These are phyloP conservation scores for Perkinsus chesapeaki DNA, from an alignment of 169 alveolate genomes.

Conservation along the genomic window DNA sequence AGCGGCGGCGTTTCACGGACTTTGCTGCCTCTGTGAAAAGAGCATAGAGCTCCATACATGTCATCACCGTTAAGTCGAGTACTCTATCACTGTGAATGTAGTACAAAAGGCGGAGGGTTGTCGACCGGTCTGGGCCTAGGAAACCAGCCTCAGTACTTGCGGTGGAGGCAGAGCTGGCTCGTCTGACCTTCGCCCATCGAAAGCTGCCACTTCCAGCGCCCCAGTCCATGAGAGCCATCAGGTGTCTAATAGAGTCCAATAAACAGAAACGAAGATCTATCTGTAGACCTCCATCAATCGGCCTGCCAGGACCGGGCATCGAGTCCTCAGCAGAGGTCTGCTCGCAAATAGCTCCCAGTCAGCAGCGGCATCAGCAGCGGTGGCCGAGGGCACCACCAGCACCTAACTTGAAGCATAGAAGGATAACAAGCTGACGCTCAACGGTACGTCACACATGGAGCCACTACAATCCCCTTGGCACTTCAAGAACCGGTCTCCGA, in stretches of 20 bases:
- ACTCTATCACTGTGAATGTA: background rate
- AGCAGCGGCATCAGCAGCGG: background rate
- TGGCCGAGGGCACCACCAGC: background rate
- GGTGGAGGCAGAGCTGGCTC: background rate
- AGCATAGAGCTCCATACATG: background rate
- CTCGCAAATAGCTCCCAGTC: background rate
- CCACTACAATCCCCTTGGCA: background rate
- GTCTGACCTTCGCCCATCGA: background rate
- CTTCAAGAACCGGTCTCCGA: background rate
- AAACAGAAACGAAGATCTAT: background rate
- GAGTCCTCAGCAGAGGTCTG: background rate
- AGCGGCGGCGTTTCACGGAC: background rate
- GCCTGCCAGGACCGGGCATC: background rate
- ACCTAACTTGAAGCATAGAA: background rate
- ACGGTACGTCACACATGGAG: background rate
- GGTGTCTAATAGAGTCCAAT: background rate
- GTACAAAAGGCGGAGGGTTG: background rate
- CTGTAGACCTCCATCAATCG: background rate
- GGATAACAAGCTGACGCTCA: background rate
- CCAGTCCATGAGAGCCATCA: background rate
- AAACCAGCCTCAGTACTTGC: background rate
- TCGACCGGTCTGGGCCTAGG: background rate
- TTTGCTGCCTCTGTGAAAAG: background rate
- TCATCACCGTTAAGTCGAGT: background rate
- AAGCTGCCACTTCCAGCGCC: background rate